Evolutionary conservation across 306 rosid genomes (phyloP).

Genomic region (Ziziphus jujuba): DNA sequence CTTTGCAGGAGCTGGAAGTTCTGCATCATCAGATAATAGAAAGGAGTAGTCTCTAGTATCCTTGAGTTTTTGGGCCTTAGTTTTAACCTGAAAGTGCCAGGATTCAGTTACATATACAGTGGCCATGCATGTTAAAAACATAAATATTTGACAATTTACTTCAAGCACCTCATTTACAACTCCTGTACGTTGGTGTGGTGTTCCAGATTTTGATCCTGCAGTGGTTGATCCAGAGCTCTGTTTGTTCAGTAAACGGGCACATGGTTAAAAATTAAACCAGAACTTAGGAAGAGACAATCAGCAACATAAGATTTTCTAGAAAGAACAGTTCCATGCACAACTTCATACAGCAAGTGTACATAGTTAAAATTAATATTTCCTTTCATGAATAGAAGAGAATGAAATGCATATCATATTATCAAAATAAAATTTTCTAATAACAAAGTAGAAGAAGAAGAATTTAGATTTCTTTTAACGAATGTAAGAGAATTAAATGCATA

Average conservation of each 20-base stretch:
- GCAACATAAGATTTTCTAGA: not conserved
- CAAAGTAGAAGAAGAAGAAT: too few relatives aligned
- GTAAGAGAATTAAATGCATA: slow-evolving; percentile 5
- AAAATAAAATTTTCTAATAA: too few relatives aligned
- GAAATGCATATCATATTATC: too few relatives aligned
- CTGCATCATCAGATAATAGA: slow-evolving; percentile 71
- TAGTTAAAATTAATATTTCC: too few relatives aligned
- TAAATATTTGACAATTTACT: slow-evolving; percentile 17
- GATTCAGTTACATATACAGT: slow-evolving; percentile 16
- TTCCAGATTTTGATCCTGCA: slow-evolving; percentile 45
- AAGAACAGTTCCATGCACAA: not conserved
- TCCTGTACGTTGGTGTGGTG: slow-evolving; percentile 39
- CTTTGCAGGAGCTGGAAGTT: slow-evolving; percentile 63
- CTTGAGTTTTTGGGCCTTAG: slow-evolving; percentile 69
- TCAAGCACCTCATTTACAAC: slow-evolving; percentile 56
- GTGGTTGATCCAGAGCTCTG: slow-evolving; percentile 42
- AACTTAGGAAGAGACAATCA: not conserved
- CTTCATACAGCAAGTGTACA: not conserved
- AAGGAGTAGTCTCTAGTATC: slow-evolving; percentile 90
- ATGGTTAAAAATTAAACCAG: not conserved
- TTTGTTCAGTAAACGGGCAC: slow-evolving; percentile 45
- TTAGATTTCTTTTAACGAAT: too few relatives aligned
- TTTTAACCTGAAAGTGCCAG: slow-evolving; percentile 47
- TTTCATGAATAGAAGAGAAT: not conserved
- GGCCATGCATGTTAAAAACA: slow-evolving; percentile 2